Evolutionary conservation across 257 asterid species (phyloP).

Genomic region (Solanum neorickii): DNA sequence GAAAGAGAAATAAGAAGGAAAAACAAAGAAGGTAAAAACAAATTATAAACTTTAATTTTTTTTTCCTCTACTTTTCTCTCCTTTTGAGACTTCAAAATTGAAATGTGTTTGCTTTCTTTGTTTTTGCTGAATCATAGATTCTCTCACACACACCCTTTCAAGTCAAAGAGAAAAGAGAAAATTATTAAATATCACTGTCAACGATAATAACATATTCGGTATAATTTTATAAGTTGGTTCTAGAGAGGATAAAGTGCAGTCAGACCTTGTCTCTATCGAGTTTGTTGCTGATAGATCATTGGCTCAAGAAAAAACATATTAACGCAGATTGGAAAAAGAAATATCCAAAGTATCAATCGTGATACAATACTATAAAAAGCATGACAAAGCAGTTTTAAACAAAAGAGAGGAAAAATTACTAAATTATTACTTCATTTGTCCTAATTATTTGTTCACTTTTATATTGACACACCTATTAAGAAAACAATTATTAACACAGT

Average conservation of each 20-base stretch:
- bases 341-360: no score
- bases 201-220: rapidly evolving
- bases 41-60: constrained; percentile 41
- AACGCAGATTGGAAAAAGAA: neutral
- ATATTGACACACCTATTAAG: no score
- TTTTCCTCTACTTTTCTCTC: constrained; percentile 33
- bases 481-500: no score
- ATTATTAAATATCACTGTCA: neutral
- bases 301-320: neutral
- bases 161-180: constrained; percentile 43
- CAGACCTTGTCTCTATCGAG: no score
- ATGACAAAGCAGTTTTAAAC: neutral
- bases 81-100: constrained; percentile 58
- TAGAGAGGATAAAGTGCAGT: rapidly evolving
- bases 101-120: constrained; percentile 60
- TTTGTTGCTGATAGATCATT: rapidly evolving
- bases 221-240: rapidly evolving
- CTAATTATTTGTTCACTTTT: no score
- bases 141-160: constrained; percentile 37
- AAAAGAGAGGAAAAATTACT: neutral
- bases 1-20: constrained; percentile 11
- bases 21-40: constrained; percentile 55
- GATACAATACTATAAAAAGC: neutral
- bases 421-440: neutral
- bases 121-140: constrained; percentile 60